Conservation (phyloP, 2,329 filamentous ascomycete genomes). For the Colletotrichum spinosum region DNA sequence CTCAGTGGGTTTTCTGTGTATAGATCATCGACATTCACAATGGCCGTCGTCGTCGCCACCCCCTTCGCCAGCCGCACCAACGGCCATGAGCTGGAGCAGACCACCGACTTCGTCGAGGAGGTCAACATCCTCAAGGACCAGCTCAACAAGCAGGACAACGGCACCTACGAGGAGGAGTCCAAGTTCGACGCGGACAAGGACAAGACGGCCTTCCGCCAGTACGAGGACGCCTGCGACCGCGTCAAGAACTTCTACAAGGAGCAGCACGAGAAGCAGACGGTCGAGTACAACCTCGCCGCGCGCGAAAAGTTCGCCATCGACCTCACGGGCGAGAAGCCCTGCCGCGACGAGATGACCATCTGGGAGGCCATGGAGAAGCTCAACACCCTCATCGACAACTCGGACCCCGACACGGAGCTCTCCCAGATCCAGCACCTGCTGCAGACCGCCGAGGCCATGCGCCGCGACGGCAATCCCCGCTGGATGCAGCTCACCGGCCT, state of each 20-base stretch:
- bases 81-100: slow-evolving; percentile 55
- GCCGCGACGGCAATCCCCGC: slow-evolving; percentile 82
- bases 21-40: slow-evolving; percentile 15
- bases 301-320: slow-evolving; percentile 64
- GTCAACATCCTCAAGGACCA: slow-evolving; percentile 64
- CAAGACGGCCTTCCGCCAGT: slow-evolving; percentile 85
- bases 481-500: slow-evolving; percentile 86
- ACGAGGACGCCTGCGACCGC: slow-evolving; percentile 83
- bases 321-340: slow-evolving; percentile 70
- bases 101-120: slow-evolving; percentile 63
- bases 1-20: background rate
- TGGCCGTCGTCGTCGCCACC: slow-evolving; percentile 31
- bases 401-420: slow-evolving; percentile 88
- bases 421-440: slow-evolving; percentile 91
- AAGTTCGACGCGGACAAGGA: slow-evolving; percentile 81
- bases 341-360: slow-evolving; percentile 79
- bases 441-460: slow-evolving; percentile 89
- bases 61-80: slow-evolving; percentile 29
- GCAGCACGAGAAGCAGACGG: slow-evolving; percentile 78
- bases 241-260: slow-evolving; percentile 89
- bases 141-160: slow-evolving; percentile 27
- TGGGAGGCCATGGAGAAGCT: slow-evolving; percentile 95
- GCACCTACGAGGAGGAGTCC: slow-evolving; percentile 60
- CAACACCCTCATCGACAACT: slow-evolving; percentile 90
- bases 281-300: slow-evolving; percentile 86